Base-by-base conservation (phyloP, 1,139 yeast species). In the Taphrina deformans region DNA sequence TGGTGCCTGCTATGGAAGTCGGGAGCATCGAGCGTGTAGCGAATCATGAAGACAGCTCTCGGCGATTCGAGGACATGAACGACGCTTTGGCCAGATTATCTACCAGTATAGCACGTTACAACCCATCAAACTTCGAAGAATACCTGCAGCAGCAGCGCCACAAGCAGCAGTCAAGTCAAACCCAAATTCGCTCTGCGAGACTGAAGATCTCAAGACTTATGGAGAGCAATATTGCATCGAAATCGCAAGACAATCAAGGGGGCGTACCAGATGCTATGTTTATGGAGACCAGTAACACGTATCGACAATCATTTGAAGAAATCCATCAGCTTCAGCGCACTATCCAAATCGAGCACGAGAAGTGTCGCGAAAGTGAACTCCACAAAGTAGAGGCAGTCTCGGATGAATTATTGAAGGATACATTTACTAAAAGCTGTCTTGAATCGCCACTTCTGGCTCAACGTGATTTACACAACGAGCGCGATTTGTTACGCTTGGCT, bases 391-490 rank as follows among this genome's bases (percentile, higher is more conserved):
- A 38, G 9, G 21, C 48, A 35, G 38, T 26, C n/a, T 53, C 58
- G 3, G 6, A 6, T 6, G 35, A 53, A 5, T 3, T 53, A 33
- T 26, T 35, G 4, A 16, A 23, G 26, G 35, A 53, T 6, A 10
- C 23, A 12, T 35, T 53, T 35, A 53, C 21, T 5, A 18, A 24
- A 16, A 12, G 46, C 16, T 35, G 44, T 7, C 33, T 35, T 21
- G 58, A 53, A 24, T 35, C 58, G 23, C 58, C 58, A n/a, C 27
- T 53, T 9, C 24, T 53, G 45, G 45, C 58, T 2, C 29, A 53
- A 10, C 35, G 18, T 33, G 55, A 29, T 16, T 27, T 31, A 10
- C 55, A 33, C 44, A 18, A 33, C 18, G 27, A 10, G 12, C 12
- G 6, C 16, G 35, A 48, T 26, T 18, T 48, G 10, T 18, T 16